Evolutionary conservation across 257 asterid species (phyloP).

Genomic region (Henckelia pumila): DNA sequence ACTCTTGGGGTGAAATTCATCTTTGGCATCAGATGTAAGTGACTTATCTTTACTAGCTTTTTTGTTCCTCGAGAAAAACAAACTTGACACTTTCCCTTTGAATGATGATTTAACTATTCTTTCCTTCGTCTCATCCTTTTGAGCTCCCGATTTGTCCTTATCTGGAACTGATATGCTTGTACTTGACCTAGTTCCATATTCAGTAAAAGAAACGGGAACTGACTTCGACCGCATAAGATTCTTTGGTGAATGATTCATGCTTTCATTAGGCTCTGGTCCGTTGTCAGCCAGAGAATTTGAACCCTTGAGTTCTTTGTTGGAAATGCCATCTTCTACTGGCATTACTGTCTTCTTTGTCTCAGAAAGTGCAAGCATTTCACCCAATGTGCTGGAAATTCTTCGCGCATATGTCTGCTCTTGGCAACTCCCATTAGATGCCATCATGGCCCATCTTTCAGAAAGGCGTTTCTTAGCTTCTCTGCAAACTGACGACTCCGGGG

Average conservation of each 20-base stretch:
- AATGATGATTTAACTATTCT: conserved; percentile 62
- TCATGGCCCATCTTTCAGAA: conserved; percentile 95
- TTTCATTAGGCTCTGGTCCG: conserved; percentile 36
- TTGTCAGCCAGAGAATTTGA: conserved; percentile 29
- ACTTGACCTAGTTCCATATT: conserved; percentile 42
- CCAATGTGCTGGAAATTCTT: conserved; percentile 86
- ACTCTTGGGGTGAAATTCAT: conserved; percentile 27
- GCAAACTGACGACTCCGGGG: conserved; percentile 94
- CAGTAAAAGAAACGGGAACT: conserved; percentile 69
- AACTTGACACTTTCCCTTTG: conserved; percentile 75
- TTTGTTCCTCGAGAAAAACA: conserved; percentile 76
- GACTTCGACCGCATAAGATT: conserved; percentile 81
- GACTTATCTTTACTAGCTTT: conserved; percentile 50
- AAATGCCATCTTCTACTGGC: conserved; percentile 36
- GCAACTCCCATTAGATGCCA: conserved; percentile 66
- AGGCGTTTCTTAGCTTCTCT: conserved; percentile 97
- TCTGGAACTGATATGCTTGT: conserved; percentile 34
- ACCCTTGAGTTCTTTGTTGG: conserved; percentile 37
- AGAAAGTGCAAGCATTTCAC: conserved; percentile 98
- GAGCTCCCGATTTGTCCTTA: conserved; percentile 35
- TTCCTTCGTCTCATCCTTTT: conserved; percentile 46
- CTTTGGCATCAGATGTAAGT: conserved; percentile 35
- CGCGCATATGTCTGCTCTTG: conserved; percentile 64
- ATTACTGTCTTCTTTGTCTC: conserved; percentile 52
- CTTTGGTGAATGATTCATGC: conserved; percentile 42